Base-by-base conservation (phyloP, 2,329 filamentous ascomycete species). In the Berkeleyomyces basicola region DNA sequence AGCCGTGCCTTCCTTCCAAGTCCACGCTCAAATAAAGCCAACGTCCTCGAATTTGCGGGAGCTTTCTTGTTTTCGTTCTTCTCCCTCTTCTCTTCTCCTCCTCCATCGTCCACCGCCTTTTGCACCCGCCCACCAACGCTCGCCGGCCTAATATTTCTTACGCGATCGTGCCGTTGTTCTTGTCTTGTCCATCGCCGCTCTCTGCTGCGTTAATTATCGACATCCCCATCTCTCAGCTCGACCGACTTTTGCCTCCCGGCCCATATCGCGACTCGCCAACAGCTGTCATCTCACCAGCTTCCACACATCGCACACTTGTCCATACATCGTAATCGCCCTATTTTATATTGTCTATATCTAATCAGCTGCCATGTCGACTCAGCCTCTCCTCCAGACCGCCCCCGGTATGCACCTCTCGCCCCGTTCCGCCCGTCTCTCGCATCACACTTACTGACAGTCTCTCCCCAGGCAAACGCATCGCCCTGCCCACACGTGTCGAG, bases 401-500 rank as follows among this genome's bases (percentile, higher is more conserved):
- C 91, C 90, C 67, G 91, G 91, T 95, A 80, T 69, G 79, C 70
- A 40, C 42, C 59, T 46, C 33, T 36, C 51, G 23, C 23, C 31
- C 43, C 16, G 6, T 40, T 23, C 33, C 40, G 9, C 23, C 55
- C 55, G 33, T 58, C 7, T 16, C 55, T 7, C 1, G 31, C 31
- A 47, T n/a, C 42, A 36, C 37, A 63, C 6, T 14, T 33, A 9
- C 9, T 37, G 40, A 58, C 36, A n/a, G n/a, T 61, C 14, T 43
- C 31, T 23, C 43, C n/a, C 58, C 70, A 96, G 92, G 92, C 82
- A 99, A 99, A 79, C 90, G 92, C 72, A 97, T 99, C 73, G 92
- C 93, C 70, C 89, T 99, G 67, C 93, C 93, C 64, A 96, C 92
- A 65, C 90, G 93, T 68, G 92, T 99, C 75, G 93, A 99, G 76